Conservation (phyloP, 768 basidiomycete genomes). For the Ramaria sp. region DNA sequence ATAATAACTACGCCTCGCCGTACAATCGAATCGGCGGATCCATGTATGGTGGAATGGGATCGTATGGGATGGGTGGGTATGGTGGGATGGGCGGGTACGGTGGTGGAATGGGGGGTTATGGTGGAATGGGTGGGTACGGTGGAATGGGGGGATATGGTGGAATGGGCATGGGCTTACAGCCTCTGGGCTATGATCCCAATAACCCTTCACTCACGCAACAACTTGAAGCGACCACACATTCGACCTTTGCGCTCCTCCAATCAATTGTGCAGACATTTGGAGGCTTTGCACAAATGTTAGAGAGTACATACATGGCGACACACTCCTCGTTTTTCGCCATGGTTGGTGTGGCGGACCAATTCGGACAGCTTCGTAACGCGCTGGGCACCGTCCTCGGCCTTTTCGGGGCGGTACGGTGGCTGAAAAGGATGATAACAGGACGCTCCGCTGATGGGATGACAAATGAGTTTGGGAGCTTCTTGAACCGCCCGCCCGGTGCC, state of each 20-base stretch:
- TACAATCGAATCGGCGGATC: constrained; percentile 26
- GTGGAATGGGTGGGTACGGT: constrained; percentile 28
- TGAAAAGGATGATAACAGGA: constrained; percentile 51
- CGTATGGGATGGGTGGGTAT: constrained; percentile 25
- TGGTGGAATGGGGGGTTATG: constrained; percentile 22
- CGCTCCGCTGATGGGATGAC: constrained; percentile 34
- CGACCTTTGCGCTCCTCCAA: constrained; percentile 88
- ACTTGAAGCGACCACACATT: constrained; percentile 80
- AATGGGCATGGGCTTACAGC: constrained; percentile 28
- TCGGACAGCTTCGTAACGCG: constrained; percentile 83
- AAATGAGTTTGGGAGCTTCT: constrained; percentile 67
- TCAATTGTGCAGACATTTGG: constrained; percentile 92
- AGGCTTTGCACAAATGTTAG: constrained; percentile 94
- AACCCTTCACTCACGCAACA: constrained; percentile 71
- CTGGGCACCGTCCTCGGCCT: constrained; percentile 88
- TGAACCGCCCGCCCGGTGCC: constrained; percentile 40
- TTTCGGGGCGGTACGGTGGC: constrained; percentile 83
- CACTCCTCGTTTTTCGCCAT: constrained; percentile 94
- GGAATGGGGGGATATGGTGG: constrained; percentile 26
- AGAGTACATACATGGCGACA: constrained; percentile 94
- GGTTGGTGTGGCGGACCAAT: constrained; percentile 84
- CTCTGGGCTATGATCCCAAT: constrained; percentile 33
- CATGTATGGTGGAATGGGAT: constrained; percentile 32
- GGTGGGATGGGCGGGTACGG: constrained; percentile 23
- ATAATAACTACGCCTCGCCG: constrained; percentile 36